These are phyloP conservation scores for Vanilla planifolia DNA, from an alignment of 106 monocot genomes.

Conservation along the genomic window DNA sequence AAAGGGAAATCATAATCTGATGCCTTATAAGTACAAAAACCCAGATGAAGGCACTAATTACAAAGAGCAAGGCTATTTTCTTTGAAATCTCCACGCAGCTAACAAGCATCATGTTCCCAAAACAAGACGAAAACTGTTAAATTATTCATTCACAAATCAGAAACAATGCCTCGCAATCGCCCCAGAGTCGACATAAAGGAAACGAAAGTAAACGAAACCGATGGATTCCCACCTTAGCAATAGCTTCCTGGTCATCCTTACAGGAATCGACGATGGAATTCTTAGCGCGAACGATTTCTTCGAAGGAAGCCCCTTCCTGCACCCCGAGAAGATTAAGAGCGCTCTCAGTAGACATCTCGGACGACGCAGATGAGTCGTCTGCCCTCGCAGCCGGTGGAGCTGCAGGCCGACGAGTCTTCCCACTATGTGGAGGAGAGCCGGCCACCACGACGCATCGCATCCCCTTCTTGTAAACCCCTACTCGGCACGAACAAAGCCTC, in stretches of 20 bases:
- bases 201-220: not conserved
- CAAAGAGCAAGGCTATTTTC: too few relatives aligned
- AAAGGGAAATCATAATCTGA: too few relatives aligned
- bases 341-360: constrained; percentile 83
- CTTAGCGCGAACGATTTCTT: constrained; percentile 92
- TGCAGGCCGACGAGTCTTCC: constrained; percentile 3
- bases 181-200: not conserved
- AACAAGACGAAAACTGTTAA: too few relatives aligned
- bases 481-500: not conserved
- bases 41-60: too few relatives aligned
- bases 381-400: constrained; percentile 50
- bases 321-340: constrained; percentile 88
- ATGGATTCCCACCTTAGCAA: constrained; percentile 45
- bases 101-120: too few relatives aligned
- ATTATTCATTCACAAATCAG: too few relatives aligned
- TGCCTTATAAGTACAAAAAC: too few relatives aligned
- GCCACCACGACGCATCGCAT: constrained; percentile 2
- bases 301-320: constrained; percentile 72
- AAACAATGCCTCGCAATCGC: too few relatives aligned
- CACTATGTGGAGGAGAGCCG: not conserved
- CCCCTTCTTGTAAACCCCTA: constrained; percentile 3
- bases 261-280: constrained; percentile 53
- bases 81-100: too few relatives aligned
- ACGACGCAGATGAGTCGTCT: constrained; percentile 70
- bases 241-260: constrained; percentile 68